These are phyloP conservation scores for Metschnikowia matae DNA, from an alignment of 805 yeast species.

Conservation along the genomic window DNA sequence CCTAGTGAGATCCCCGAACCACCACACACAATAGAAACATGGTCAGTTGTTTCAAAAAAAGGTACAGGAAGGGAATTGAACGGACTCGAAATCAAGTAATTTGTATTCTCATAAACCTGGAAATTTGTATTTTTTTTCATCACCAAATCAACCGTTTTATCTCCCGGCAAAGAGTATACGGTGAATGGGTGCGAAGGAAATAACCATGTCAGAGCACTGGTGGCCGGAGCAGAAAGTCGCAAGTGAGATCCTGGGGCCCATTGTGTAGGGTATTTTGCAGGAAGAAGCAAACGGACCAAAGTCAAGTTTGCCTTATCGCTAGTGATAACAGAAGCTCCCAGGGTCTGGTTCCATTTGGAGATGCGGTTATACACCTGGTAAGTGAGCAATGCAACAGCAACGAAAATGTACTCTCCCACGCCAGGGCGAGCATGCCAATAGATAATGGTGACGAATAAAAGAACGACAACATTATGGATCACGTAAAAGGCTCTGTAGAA, in stretches of 20 bases:
- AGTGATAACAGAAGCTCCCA: constrained; percentile 13
- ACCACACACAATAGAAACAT: constrained; percentile 56
- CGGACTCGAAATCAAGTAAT: constrained; percentile 24
- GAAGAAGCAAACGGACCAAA: constrained; percentile 21
- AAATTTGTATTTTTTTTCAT: constrained; percentile 37
- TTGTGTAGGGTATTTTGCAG: constrained; percentile 13
- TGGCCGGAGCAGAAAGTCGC: constrained; percentile 24
- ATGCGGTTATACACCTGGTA: constrained; percentile 37
- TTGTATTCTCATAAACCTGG: constrained; percentile 8
- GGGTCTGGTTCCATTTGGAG: background rate
- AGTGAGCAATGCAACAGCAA: constrained; percentile 19
- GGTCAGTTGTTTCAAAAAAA: constrained; percentile 47
- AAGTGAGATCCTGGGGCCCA: constrained; percentile 56
- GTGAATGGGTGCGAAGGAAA: constrained; percentile 69
- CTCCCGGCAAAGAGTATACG: constrained; percentile 44
- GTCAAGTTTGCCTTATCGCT: constrained; percentile 14
- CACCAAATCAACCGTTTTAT: constrained; percentile 39
- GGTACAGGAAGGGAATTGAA: constrained; percentile 43
- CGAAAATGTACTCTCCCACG: constrained; percentile 31
- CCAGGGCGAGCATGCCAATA: constrained; percentile 69
- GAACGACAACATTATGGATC: constrained; percentile 51
- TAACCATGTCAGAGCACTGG: constrained; percentile 28
- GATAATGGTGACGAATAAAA: constrained; percentile 41
- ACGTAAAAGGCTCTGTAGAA: constrained; percentile 53
- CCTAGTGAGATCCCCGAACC: constrained; percentile 73